These are phyloP conservation scores for Chlorella sp. DNA, from an alignment of 139 green algal species.

Conservation along the genomic window DNA sequence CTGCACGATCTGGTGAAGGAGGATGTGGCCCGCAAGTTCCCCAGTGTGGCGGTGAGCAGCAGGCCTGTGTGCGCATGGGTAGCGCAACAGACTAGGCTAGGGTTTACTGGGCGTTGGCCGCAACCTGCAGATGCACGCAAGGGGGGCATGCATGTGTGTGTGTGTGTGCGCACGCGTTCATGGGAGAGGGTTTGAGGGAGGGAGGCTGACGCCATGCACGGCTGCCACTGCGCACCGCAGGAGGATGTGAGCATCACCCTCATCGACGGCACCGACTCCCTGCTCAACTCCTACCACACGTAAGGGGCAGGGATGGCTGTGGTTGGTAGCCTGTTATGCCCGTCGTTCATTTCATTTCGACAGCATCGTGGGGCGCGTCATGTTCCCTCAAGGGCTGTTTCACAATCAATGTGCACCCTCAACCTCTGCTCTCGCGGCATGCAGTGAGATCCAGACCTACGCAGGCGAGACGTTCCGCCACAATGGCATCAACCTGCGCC, in stretches of 20 bases:
- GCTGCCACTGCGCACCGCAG: background rate
- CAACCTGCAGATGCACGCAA: no score
- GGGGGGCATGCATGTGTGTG: no score
- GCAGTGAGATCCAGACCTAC: slow-evolving; percentile 15
- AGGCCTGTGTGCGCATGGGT: no score
- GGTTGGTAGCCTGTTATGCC: no score
- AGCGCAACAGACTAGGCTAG: no score
- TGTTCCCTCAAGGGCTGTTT: background rate
- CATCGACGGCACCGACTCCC: background rate
- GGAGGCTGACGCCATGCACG: background rate
- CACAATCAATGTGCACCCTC: no score
- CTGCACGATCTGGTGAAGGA: slow-evolving; percentile 57
- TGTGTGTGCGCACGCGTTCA: no score
- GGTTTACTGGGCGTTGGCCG: no score
- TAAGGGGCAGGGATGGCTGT: background rate
- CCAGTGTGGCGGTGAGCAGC: background rate
- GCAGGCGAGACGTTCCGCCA: background rate
- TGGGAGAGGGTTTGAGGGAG: background rate
- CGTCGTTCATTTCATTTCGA: no score
- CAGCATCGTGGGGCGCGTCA: background rate
- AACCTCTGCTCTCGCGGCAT: background rate
- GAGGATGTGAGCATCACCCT: slow-evolving; percentile 7
- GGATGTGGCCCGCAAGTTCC: slow-evolving; percentile 23
- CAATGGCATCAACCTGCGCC: slow-evolving; percentile 4
- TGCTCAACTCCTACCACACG: background rate